Percentiles rank a stretch among this genome's conserved stretches.
phyloP scores from a whole-genome alignment of 2,329 filamentous ascomycete genomes.

The Penicillium sp. region DNA sequence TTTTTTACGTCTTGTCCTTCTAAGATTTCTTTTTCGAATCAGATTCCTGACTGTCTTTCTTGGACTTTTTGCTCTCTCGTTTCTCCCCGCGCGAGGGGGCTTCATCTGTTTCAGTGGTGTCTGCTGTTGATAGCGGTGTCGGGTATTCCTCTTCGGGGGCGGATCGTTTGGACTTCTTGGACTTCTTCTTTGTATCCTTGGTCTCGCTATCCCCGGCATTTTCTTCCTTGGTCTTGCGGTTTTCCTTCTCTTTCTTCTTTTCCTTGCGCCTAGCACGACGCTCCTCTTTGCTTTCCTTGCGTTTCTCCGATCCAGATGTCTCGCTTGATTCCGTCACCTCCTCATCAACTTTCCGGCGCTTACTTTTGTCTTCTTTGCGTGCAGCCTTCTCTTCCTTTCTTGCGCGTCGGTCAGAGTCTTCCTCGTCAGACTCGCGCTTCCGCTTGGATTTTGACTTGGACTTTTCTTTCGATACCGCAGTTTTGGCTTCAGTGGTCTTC shows the following conservation, averaged over 20 bases:
- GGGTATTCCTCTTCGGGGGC: slow-evolving; percentile 32
- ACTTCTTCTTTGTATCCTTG: slow-evolving; percentile 20
- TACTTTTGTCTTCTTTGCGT: slow-evolving; percentile 35
- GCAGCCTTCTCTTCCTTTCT: slow-evolving; percentile 38
- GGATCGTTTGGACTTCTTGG: slow-evolving; percentile 23
- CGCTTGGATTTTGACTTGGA: slow-evolving; percentile 27
- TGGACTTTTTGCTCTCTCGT: slow-evolving; percentile 37
- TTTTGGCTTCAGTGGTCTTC: slow-evolving; percentile 21
- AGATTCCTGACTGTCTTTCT: slow-evolving; percentile 32
- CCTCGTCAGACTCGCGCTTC: slow-evolving; percentile 43
- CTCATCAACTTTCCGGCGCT: slow-evolving; percentile 26
- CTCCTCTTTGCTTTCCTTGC: slow-evolving; percentile 31
- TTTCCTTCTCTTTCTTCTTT: slow-evolving; percentile 32
- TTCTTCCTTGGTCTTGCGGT: too few species aligned
- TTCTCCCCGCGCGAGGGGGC: slow-evolving; percentile 14
- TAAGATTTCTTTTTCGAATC: slow-evolving; percentile 53
- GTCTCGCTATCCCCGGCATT: too few species aligned
- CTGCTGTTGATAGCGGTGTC: slow-evolving; percentile 36
- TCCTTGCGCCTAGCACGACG: slow-evolving; percentile 27
- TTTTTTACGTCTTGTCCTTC: slow-evolving; percentile 45
- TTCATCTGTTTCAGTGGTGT: slow-evolving; percentile 31
- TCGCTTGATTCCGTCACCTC: slow-evolving; percentile 10
- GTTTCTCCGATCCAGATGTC: slow-evolving; percentile 15
- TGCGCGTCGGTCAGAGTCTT: slow-evolving; percentile 19
- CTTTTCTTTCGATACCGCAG: slow-evolving; percentile 14